phyloP scores from a whole-genome alignment of 441 rosid genomes.

The Erodium moschatum region DNA sequence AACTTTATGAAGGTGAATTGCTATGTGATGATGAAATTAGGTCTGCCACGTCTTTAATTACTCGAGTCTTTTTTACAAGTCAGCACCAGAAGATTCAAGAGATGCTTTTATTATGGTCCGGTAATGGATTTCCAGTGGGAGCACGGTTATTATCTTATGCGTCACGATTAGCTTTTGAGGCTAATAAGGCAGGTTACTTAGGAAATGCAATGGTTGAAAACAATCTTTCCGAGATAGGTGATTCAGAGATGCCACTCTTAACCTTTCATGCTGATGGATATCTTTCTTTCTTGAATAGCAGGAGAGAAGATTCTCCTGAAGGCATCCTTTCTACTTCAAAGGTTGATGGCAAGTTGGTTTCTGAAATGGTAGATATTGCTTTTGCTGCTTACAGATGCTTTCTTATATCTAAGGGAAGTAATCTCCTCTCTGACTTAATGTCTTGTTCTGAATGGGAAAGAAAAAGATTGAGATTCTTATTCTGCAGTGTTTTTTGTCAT shows the following conservation, averaged over 20 bases:
- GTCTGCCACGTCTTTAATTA: slow-evolving; percentile 34
- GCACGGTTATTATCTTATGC: slow-evolving; percentile 34
- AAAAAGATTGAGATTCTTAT: slow-evolving; percentile 22
- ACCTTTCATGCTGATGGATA: slow-evolving; percentile 35
- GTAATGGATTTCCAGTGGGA: slow-evolving; percentile 36
- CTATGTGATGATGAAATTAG: slow-evolving; percentile 25
- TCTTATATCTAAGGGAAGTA: slow-evolving; percentile 18
- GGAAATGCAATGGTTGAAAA: slow-evolving; percentile 21
- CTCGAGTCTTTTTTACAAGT: slow-evolving; percentile 30
- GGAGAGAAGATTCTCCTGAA: slow-evolving; percentile 17
- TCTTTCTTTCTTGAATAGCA: slow-evolving; percentile 26
- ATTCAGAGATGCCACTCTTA: slow-evolving; percentile 24
- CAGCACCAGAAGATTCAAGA: slow-evolving; percentile 27
- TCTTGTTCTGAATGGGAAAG: slow-evolving; percentile 32
- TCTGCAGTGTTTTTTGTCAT: slow-evolving; percentile 25
- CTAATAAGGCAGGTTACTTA: slow-evolving; percentile 20
- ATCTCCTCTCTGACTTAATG: slow-evolving; percentile 25
- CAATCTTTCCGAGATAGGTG: slow-evolving; percentile 15
- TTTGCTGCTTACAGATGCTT: slow-evolving; percentile 36
- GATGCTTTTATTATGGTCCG: slow-evolving; percentile 35
- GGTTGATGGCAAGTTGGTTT: slow-evolving; percentile 22
- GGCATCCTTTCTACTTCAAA: slow-evolving; percentile 19
- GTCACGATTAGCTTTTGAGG: slow-evolving; percentile 40
- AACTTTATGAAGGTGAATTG: slow-evolving; percentile 15
- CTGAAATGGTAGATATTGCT: slow-evolving; percentile 33